phyloP scores from a whole-genome alignment of 495 filamentous ascomycete genomes.

The Bacidia rubella region DNA sequence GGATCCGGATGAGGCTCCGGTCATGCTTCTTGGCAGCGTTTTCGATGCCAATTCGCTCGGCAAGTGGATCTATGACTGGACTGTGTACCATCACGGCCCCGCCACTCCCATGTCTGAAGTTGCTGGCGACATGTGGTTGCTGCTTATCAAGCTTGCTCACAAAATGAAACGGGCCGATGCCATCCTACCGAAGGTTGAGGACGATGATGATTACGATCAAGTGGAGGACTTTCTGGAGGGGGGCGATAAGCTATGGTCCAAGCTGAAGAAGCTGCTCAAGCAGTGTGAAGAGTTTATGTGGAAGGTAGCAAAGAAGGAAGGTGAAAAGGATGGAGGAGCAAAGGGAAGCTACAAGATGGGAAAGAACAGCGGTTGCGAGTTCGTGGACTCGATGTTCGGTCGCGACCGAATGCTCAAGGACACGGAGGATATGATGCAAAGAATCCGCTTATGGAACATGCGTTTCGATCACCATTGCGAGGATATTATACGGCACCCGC shows the following conservation, averaged over 20 bases:
- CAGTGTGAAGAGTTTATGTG: constrained; percentile 89
- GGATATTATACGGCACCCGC: constrained; percentile 37
- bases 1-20: constrained; percentile 88
- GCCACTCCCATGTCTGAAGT: constrained; percentile 80
- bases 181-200: constrained; percentile 58
- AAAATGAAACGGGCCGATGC: constrained; percentile 90
- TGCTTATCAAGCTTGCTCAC: constrained; percentile 88
- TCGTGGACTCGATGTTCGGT: constrained; percentile 94
- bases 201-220: constrained; percentile 59
- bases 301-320: constrained; percentile 55
- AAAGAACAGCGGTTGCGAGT: constrained; percentile 86
- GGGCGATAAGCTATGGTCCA: constrained; percentile 74
- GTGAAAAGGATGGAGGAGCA: constrained; percentile 38
- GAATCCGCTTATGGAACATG: constrained; percentile 84
- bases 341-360: constrained; percentile 66
- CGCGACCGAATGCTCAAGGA: constrained; percentile 80
- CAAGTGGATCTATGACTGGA: constrained; percentile 99
- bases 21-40: constrained; percentile 86
- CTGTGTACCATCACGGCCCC: constrained; percentile 79
- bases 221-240: constrained; percentile 86
- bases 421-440: constrained; percentile 92
- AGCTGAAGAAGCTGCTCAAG: constrained; percentile 78
- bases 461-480: constrained; percentile 96
- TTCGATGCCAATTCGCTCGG: constrained; percentile 96
- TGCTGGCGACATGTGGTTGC: constrained; percentile 88